phyloP scores from a whole-genome alignment of 768 basidiomycete genomes.

The Macrolepiota fuliginosa region DNA sequence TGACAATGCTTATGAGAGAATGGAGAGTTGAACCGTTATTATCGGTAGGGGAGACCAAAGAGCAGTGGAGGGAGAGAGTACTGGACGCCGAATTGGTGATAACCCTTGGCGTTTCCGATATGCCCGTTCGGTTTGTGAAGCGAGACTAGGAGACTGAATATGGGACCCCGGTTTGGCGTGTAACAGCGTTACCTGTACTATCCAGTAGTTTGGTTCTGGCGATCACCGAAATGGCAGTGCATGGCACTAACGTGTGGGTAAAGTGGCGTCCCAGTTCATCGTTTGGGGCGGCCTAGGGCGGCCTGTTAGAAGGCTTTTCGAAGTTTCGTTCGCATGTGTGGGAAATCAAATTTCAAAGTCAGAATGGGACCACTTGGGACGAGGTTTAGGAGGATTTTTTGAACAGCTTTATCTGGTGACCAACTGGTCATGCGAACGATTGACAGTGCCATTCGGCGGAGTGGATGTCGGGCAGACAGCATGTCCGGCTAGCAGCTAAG shows the following conservation, averaged over 20 bases:
- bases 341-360: constrained; percentile 1
- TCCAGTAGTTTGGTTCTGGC: not conserved
- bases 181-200: not conserved
- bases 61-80: constrained; percentile 35
- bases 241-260: not conserved
- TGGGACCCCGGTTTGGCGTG: not conserved
- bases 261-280: not conserved
- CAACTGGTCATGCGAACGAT: not conserved
- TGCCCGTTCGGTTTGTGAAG: constrained; percentile 30
- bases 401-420: not conserved
- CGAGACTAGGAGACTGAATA: constrained; percentile 16
- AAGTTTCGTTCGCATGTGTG: not conserved
- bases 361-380: not conserved
- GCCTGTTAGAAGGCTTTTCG: not conserved
- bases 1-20: constrained; percentile 49
- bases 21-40: constrained; percentile 51
- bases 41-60: constrained; percentile 33
- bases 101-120: constrained; percentile 31
- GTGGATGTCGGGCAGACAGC: not conserved
- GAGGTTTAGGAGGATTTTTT: not conserved
- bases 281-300: not conserved
- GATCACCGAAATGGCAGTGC: not conserved
- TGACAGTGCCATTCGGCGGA: not conserved
- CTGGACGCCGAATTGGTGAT: constrained; percentile 34
- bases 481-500: not conserved